These are phyloP conservation scores for Incumbomyces lentus DNA, from an alignment of 2,329 filamentous ascomycete species.

Conservation along the genomic window DNA sequence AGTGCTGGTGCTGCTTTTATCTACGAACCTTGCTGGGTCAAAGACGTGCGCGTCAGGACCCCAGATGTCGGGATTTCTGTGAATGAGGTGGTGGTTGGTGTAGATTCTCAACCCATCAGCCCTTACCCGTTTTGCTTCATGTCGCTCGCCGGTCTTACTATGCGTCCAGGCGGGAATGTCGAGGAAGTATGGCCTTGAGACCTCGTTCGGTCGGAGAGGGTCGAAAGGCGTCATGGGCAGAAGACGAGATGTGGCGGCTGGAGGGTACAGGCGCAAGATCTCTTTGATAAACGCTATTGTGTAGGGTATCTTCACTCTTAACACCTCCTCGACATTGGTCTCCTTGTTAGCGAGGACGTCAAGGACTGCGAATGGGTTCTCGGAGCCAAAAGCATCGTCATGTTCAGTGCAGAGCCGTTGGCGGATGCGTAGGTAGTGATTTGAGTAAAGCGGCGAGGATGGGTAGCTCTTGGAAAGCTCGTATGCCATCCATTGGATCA, in stretches of 20 bases:
- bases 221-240: conserved; percentile 38
- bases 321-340: conserved; percentile 30
- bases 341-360: conserved; percentile 9
- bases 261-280: conserved; percentile 27
- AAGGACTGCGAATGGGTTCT: conserved; percentile 20
- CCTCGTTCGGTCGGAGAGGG: conserved; percentile 38
- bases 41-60: conserved; percentile 37
- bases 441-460: conserved; percentile 9
- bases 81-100: conserved; percentile 20
- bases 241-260: conserved; percentile 11
- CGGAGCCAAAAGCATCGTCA: conserved; percentile 40
- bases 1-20: conserved; percentile 6
- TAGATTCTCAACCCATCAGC: conserved; percentile 18
- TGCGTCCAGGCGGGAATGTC: conserved; percentile 33
- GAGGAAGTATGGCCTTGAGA: conserved; percentile 43
- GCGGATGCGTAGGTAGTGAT: conserved; percentile 22
- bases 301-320: conserved; percentile 42
- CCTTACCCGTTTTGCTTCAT: conserved; percentile 8
- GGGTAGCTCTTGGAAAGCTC: conserved; percentile 14
- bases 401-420: conserved; percentile 39
- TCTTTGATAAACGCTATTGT: conserved; percentile 34
- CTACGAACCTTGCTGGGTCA: conserved; percentile 40
- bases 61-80: conserved; percentile 33
- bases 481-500: conserved; percentile 18
- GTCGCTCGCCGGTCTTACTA: conserved; percentile 9